Percentiles rank a stretch among this genome's conserved stretches.
These are phyloP conservation scores for Dimocarpus longan DNA, from an alignment of 345 rosid genomes.

Conservation along the genomic window DNA sequence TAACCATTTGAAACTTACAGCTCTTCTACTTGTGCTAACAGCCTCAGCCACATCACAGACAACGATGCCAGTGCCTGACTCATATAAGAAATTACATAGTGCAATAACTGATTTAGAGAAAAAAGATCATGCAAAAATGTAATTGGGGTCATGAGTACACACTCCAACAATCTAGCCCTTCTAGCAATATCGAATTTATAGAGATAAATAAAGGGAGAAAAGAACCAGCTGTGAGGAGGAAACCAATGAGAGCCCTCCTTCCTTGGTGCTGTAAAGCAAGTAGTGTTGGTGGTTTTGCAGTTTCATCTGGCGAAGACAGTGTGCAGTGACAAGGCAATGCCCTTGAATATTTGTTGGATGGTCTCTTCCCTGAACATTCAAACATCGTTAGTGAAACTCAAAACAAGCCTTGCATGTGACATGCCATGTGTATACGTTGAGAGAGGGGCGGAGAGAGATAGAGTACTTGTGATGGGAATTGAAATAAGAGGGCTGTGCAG, in stretches of 20 bases:
- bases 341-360: constrained; percentile 17
- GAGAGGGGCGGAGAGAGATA: constrained; percentile 7
- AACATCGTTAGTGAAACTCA: neutral
- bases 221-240: constrained; percentile 60
- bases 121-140: neutral
- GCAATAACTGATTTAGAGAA: neutral
- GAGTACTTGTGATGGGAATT: constrained; percentile 19
- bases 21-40: constrained; percentile 94
- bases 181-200: neutral
- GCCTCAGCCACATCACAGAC: constrained; percentile 68
- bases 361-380: constrained; percentile 45
- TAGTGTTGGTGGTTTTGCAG: constrained; percentile 19
- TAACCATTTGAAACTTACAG: constrained; percentile 46
- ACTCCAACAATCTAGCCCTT: too few species aligned
- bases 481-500: constrained; percentile 32
- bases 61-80: constrained; percentile 52
- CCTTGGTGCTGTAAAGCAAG: constrained; percentile 35
- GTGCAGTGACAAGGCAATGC: constrained; percentile 45
- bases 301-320: constrained; percentile 41
- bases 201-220: neutral
- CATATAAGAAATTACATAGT: constrained; percentile 19
- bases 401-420: neutral
- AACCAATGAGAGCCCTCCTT: constrained; percentile 66
- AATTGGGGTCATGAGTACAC: neutral
- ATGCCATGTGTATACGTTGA: neutral